Evolutionary conservation across 2,329 filamentous ascomycete species (phyloP), one percentile per base, ranked within the genome.

Genomic region (Falciphora oryzae): DNA sequence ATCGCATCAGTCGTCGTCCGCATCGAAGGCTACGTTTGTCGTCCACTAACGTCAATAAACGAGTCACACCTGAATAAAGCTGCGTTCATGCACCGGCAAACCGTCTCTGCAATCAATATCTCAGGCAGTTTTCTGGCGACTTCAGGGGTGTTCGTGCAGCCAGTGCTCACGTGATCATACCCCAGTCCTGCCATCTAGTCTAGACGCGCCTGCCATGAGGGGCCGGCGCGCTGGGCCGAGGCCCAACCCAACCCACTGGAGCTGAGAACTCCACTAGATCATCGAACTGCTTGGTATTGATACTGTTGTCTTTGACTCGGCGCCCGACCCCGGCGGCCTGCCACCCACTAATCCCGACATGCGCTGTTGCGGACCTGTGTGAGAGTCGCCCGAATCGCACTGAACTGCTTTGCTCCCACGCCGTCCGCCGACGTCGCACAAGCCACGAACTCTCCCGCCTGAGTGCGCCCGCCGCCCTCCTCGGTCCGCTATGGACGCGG

Each of bases 401-500:
- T n/a, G n/a, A 53, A n/a, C 44, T 53, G 44, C 18, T 53, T 53
- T 5, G 18, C 4, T 22, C 44, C 44, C 44, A 53, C 44, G 18
- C 22, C 7, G 44, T 22, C 18, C 22, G 44, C 10, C 44, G 22
- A 53, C 44, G 44, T 53, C 44, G 44, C 44, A 53, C 44, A n/a
- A 53, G 0, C 44, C 44, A 53, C 7, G n/a, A 10, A 53, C 18
- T n/a, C 44, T 18, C 29, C 29, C 28, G 29, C 29, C 22, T 14
- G 29, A 60, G 29, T 58, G 29, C 61, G 28, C 32, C 32, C 53
- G 25, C 25, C 22, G 4, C 31, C 28, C n/a, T 16, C 25, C 58
- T 27, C n/a, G 29, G 29, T 25, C n/a, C 59, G 60, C 59, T 28
- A 58, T 62, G 58, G 28, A 58, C 29, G 18, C 18, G 58, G 50